Evolutionary conservation across 345 rosid genomes (phyloP), one percentile per base, ranked within the genome.

Genomic region (Sonneratia alba): DNA sequence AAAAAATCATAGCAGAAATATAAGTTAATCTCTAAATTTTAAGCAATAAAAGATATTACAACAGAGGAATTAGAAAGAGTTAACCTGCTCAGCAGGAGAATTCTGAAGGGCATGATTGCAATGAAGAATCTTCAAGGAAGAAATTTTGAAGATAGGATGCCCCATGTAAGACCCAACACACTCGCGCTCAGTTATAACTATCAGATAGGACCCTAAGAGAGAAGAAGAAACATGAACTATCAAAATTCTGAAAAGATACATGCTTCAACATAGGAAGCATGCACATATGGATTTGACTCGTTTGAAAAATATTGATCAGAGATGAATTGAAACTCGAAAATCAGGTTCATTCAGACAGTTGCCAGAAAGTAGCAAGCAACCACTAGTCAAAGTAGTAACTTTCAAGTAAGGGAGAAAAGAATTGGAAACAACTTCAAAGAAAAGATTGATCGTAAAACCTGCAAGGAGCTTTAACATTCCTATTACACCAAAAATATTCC

Each of bases 401-500:
- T 13, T 47, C 51, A 47, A 13, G 15, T 8, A 9, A 47, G 51
- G 51, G 51, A 47, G 14, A 8, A 47, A 10, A 47, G 15, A 13
- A 47, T 47, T 4, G 13, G 32, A 3, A 62, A n/a, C 19, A 22
- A 22, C 24, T 42, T 45, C 49, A n/a, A 68, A 43, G 70, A 12
- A 38, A 43, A 27, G 70, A 42, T 68, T 7, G 9, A 12, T 4
- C 49, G 7, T 32, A 68, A 70, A 75, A 90, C 98, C 97, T 78
- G 97, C 97, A 27, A 95, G 81, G 61, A 95, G 97, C 88, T 89
- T 95, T 70, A 95, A 82, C 94, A 95, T 82, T 66, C 99, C 99
- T 68, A 89, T 86, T 13, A 95, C 83, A 32, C 99, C 98, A 71
- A 76, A 95, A 71, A 95, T 82, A 3, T 90, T 74, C 71, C 70